Evolutionary conservation across 2,329 filamentous ascomycete species (phyloP).

Genomic region (Allantophomopsis cytisporea): DNA sequence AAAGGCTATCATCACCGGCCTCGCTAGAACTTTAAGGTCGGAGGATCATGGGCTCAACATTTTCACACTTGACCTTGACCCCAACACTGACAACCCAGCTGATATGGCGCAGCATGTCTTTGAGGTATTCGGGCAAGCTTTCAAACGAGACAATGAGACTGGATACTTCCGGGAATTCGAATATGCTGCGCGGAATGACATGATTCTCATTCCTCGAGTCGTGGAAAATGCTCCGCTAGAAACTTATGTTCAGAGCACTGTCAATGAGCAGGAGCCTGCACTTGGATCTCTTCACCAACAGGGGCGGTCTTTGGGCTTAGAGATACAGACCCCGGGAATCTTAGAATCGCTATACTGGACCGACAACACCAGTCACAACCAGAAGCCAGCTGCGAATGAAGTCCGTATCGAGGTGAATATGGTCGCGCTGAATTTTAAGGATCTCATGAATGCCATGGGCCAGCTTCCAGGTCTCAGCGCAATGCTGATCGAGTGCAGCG

Average conservation of each 20-base stretch:
- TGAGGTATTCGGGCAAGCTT: neutral
- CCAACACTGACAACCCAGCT: conserved; percentile 20
- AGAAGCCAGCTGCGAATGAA: conserved; percentile 1
- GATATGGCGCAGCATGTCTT: neutral
- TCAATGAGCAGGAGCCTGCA: conserved; percentile 16
- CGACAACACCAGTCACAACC: conserved; percentile 5
- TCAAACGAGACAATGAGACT: neutral
- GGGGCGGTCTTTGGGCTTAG: neutral
- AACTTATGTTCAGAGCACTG: conserved; percentile 17
- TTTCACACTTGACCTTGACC: neutral
- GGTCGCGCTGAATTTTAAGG: conserved; percentile 10
- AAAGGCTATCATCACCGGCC: neutral
- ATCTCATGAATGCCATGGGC: conserved; percentile 12
- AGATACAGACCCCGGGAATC: conserved; percentile 10
- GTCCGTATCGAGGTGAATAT: conserved; percentile 4
- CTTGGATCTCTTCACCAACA: conserved; percentile 15
- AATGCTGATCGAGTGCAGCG: conserved; percentile 21
- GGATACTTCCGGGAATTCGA: neutral
- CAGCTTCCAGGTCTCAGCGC: conserved; percentile 26
- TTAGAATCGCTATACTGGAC: conserved; percentile 15
- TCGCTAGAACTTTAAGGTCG: neutral
- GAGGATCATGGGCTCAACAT: neutral
- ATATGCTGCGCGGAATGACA: conserved; percentile 15
- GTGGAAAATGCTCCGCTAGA: conserved; percentile 20
- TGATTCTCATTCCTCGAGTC: conserved; percentile 13